Conservation (phyloP, 2,329 filamentous ascomycete species). For the Aspergillus felis region DNA sequence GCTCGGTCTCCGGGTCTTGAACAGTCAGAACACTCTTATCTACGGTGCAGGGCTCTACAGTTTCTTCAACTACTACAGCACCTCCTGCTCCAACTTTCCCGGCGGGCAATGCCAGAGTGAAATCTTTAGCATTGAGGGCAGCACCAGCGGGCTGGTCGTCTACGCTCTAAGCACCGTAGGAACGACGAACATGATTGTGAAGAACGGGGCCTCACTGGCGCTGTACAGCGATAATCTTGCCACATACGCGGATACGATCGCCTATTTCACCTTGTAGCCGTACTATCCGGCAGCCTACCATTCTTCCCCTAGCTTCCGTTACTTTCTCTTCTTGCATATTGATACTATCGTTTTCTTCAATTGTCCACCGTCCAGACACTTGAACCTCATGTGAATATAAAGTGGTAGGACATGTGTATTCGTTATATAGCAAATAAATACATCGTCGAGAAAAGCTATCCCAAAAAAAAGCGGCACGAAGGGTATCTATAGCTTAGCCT, state of each 20-base stretch:
- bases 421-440: conserved; percentile 11
- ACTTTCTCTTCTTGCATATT: not conserved
- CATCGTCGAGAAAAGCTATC: conserved; percentile 1
- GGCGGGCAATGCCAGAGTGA: conserved; percentile 45
- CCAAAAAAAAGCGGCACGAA: conserved; percentile 8
- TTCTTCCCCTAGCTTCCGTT: not conserved
- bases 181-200: conserved; percentile 43
- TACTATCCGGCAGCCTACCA: not conserved
- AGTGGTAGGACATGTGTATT: not conserved
- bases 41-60: conserved; percentile 54
- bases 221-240: conserved; percentile 46
- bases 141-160: conserved; percentile 30
- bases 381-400: not conserved
- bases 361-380: not conserved
- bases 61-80: conserved; percentile 54
- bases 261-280: conserved; percentile 30
- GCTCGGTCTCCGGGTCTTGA: conserved; percentile 48
- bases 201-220: conserved; percentile 43
- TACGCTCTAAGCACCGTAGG: conserved; percentile 50
- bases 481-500: conserved; percentile 71
- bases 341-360: not conserved
- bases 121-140: conserved; percentile 47
- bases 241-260: conserved; percentile 43
- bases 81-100: conserved; percentile 38
- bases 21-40: conserved; percentile 41